Percentiles rank a stretch among this genome's conserved stretches.
Conservation (phyloP, 805 yeast genomes). For the Komagataella mondaviorum region DNA sequence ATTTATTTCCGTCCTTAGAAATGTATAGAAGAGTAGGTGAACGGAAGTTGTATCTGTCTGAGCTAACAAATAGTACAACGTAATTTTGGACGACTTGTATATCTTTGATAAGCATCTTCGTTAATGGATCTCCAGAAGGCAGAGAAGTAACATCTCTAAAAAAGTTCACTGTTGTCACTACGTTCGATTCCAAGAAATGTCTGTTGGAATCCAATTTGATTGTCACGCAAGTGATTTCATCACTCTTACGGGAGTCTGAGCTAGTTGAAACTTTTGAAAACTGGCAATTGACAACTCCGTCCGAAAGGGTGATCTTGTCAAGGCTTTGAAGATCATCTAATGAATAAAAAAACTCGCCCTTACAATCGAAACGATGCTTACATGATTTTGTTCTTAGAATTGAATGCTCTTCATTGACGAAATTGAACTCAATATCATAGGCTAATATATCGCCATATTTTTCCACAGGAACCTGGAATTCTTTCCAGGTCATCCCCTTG, state of each 20-base stretch:
- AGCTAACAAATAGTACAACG: constrained; percentile 22
- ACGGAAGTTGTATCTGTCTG: constrained; percentile 26
- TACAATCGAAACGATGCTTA: background rate
- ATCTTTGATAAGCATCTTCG: constrained; percentile 11
- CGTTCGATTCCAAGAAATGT: background rate
- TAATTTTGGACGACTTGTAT: constrained; percentile 26
- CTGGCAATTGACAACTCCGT: background rate
- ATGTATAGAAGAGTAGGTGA: constrained; percentile 26
- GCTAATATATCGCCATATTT: background rate
- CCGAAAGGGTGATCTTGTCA: background rate
- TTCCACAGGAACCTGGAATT: background rate
- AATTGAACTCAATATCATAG: background rate
- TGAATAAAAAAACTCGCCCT: background rate
- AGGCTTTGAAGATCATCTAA: background rate
- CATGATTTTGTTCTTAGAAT: background rate
- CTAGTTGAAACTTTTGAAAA: constrained; percentile 4
- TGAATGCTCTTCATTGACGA: background rate
- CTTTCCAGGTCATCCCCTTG: background rate
- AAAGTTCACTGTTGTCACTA: background rate
- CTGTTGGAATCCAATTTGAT: background rate
- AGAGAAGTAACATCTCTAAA: background rate
- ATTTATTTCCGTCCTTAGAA: constrained; percentile 31
- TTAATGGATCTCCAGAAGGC: constrained; percentile 11
- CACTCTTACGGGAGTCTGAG: background rate
- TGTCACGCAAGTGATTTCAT: background rate